phyloP scores from a whole-genome alignment of 2,329 filamentous ascomycete genomes.

The Didymosphaeria variabile region DNA sequence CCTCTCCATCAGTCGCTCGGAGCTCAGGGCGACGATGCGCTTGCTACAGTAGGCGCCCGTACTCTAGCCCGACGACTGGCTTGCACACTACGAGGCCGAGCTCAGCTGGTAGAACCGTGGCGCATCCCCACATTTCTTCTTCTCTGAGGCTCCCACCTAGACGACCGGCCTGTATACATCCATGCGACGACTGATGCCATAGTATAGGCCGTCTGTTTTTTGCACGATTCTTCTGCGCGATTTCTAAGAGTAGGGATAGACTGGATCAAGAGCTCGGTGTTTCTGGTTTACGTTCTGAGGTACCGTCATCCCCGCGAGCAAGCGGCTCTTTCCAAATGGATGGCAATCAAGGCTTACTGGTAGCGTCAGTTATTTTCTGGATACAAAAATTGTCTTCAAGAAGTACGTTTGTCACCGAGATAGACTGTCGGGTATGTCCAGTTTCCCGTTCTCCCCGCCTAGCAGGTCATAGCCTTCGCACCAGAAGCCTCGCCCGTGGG shows the following conservation, averaged over 20 bases:
- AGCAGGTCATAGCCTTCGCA: neutral
- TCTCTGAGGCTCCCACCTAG: conserved; percentile 40
- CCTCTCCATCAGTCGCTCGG: conserved; percentile 39
- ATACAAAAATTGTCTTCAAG: conserved; percentile 36
- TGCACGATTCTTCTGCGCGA: conserved; percentile 43
- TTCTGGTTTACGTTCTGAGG: conserved; percentile 48
- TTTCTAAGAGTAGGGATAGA: conserved; percentile 54
- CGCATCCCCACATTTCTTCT: conserved; percentile 49
- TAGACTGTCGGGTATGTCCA: conserved; percentile 29
- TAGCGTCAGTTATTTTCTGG: conserved; percentile 36
- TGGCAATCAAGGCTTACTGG: conserved; percentile 31
- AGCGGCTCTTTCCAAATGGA: conserved; percentile 8
- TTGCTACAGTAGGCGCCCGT: conserved; percentile 45
- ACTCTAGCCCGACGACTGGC: conserved; percentile 35
- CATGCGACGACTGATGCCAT: conserved; percentile 49
- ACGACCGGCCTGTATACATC: conserved; percentile 40
- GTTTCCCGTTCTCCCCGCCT: neutral
- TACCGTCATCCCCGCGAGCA: conserved; percentile 31
- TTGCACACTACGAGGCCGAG: conserved; percentile 41
- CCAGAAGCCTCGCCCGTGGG: neutral
- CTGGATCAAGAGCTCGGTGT: conserved; percentile 53
- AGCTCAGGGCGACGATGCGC: conserved; percentile 49
- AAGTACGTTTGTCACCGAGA: conserved; percentile 27
- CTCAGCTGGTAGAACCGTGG: conserved; percentile 47
- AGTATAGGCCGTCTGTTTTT: conserved; percentile 44